These are phyloP conservation scores for Blastomyces percursus DNA, from an alignment of 2,329 filamentous ascomycete species.

Conservation along the genomic window DNA sequence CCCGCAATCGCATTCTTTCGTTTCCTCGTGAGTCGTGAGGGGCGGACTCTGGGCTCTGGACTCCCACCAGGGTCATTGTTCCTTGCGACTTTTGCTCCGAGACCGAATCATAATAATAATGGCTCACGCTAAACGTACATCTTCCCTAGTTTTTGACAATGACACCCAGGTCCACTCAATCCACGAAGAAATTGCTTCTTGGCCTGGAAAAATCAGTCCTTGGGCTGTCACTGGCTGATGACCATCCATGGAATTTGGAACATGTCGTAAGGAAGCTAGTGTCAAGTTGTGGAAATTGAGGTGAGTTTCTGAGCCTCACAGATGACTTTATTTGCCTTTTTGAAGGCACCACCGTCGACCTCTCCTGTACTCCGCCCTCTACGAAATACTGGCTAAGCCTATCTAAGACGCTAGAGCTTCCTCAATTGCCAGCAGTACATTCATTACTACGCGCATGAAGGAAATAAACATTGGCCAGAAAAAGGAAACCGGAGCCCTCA, in stretches of 20 bases:
- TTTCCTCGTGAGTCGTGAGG: background rate
- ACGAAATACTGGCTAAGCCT: too few species aligned
- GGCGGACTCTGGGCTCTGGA: background rate
- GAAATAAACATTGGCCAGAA: background rate
- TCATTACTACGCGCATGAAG: background rate
- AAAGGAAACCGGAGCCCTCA: background rate
- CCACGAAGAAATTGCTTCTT: background rate
- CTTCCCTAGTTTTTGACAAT: background rate
- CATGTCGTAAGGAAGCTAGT: background rate
- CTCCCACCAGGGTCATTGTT: background rate
- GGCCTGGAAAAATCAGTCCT: background rate
- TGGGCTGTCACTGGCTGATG: background rate
- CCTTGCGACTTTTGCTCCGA: background rate
- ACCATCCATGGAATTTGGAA: background rate
- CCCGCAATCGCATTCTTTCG: background rate
- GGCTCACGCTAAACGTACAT: background rate
- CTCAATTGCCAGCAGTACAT: background rate
- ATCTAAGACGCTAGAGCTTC: background rate
- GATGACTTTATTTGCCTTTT: background rate
- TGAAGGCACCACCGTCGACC: background rate
- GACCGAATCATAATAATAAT: background rate
- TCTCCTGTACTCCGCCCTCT: background rate
- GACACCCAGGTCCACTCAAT: background rate
- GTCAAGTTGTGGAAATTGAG: background rate
- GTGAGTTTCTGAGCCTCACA: background rate